Base-by-base conservation (phyloP, 192 early-diverging fungal species). In the Irineochytrium annulatum region DNA sequence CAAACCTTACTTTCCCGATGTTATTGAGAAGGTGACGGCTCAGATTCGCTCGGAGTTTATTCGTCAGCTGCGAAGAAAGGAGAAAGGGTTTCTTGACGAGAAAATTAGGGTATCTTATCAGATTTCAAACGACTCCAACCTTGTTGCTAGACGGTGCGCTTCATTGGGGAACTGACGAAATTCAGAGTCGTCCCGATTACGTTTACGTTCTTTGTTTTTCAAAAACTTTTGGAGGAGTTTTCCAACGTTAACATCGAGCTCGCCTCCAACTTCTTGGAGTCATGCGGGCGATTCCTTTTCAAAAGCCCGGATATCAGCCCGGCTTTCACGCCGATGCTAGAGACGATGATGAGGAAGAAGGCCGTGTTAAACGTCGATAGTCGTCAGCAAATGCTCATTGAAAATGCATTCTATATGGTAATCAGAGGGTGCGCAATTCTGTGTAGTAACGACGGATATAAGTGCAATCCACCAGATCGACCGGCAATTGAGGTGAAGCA, bases 291-390 rank as follows among this genome's bases (percentile, higher is more conserved):
- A 8, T 98, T 87, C 43, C 69, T 98, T 52, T 83, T 82, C 46
- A 87, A 86, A 44, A 82, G 77, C 27, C 85, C 91, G 0, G 86
- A 92, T 30, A 55, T 41, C 26, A 17, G 3, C 24, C 60, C n/a
- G 43, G 17, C 13, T 41, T 49, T 17, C 59, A 85, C n/a, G n/a
- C n/a, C n/a, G n/a, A n/a, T n/a, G 80, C 60, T 99, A 52, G 93
- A 94, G 24, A 91, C 94, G n/a, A 69, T 97, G 60, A 87, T 90
- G 80, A 80, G 93, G 33, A 97, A 94, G 69, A 92, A 92, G 46
- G 83, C 79, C 1, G 86, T 84, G 17, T 82, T 90, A 34, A 87
- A 93, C 63, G 65, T 95, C 22, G 97, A 99, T 64, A 87, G 76
- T 43, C 84, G 93, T 13, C 86, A 90, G 27, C 58, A 72, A 3